phyloP scores from a whole-genome alignment of 2,329 filamentous ascomycete species.

The Orbilia blumenaviensis region DNA sequence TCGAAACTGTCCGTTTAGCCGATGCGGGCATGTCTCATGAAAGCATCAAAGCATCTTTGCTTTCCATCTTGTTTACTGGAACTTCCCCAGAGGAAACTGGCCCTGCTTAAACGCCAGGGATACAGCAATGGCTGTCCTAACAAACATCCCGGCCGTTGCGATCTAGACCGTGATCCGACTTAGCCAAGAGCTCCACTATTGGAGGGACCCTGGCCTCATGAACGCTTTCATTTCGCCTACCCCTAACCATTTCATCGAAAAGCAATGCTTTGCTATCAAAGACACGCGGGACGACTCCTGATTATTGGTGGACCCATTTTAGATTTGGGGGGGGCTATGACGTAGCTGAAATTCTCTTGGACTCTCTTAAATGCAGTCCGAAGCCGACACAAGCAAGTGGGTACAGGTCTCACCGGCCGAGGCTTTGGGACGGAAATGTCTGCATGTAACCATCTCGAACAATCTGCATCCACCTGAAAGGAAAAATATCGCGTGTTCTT shows the following conservation, averaged over 20 bases:
- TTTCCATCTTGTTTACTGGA: conserved; percentile 12
- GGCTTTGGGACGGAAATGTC: conserved; percentile 1
- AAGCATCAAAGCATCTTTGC: conserved; percentile 23
- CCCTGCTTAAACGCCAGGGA: conserved; percentile 16
- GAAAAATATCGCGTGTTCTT: conserved; percentile 45
- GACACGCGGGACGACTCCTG: conserved; percentile 53
- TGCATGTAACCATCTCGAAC: conserved; percentile 7
- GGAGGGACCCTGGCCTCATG: conserved; percentile 40
- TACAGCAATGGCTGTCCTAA: conserved; percentile 16
- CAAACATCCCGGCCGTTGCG: conserved; percentile 49
- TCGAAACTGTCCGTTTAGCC: conserved; percentile 52
- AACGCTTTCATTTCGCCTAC: conserved; percentile 53
- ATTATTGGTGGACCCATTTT: conserved; percentile 39
- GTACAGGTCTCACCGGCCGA: conserved; percentile 7
- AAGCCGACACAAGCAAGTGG: conserved; percentile 43
- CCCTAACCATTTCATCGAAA: conserved; percentile 49
- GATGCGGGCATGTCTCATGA: conserved; percentile 51
- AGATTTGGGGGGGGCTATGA: conserved; percentile 44
- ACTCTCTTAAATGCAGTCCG: conserved; percentile 15
- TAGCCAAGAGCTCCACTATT: conserved; percentile 44
- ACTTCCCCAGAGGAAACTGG: conserved; percentile 30
- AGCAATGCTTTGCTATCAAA: conserved; percentile 45
- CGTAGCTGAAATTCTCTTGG: conserved; percentile 28
- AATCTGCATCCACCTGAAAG: background rate
- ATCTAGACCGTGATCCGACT: conserved; percentile 50